Evolutionary conservation across 2,329 filamentous ascomycete genomes (phyloP).

Genomic region (Fusarium ambrosium): DNA sequence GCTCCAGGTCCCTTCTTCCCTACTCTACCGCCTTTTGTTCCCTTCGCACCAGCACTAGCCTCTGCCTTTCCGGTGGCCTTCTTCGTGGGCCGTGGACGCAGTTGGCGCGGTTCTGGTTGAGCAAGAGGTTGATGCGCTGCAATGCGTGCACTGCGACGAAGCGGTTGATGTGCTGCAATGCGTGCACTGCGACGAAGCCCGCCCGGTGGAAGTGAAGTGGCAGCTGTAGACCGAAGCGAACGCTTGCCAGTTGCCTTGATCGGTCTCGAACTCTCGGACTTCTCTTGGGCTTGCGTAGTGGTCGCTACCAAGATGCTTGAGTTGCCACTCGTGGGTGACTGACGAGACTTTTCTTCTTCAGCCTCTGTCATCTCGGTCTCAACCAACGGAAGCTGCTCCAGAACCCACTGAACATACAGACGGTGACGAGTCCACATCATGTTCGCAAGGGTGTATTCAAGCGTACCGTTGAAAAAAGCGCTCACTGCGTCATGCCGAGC

Average conservation of each 20-base stretch:
- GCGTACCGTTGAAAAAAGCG: slow-evolving; percentile 1
- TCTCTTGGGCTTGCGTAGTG: not conserved
- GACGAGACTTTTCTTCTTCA: not conserved
- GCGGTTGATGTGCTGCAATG: not conserved
- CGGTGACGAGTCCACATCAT: slow-evolving; percentile 28
- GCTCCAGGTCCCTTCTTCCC: not conserved
- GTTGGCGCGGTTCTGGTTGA: not conserved
- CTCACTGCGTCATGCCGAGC: not conserved
- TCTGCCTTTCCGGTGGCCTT: no score
- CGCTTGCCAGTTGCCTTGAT: not conserved
- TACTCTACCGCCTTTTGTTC: no score
- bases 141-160: slow-evolving; percentile 7
- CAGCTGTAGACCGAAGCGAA: not conserved
- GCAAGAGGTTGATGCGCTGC: not conserved
- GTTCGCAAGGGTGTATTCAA: slow-evolving; percentile 18
- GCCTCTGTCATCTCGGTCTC: slow-evolving; percentile 40
- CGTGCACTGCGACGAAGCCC: slow-evolving; percentile 4
- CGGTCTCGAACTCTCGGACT: not conserved
- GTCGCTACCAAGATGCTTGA: not conserved
- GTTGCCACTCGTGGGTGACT: not conserved
- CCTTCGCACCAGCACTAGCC: no score
- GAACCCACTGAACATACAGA: slow-evolving; percentile 45
- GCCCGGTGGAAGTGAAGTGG: not conserved
- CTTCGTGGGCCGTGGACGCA: not conserved
- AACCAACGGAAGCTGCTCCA: slow-evolving; percentile 48